Evolutionary conservation across 208 protist genomes (phyloP).

Genomic region (Leishmania arabica): DNA sequence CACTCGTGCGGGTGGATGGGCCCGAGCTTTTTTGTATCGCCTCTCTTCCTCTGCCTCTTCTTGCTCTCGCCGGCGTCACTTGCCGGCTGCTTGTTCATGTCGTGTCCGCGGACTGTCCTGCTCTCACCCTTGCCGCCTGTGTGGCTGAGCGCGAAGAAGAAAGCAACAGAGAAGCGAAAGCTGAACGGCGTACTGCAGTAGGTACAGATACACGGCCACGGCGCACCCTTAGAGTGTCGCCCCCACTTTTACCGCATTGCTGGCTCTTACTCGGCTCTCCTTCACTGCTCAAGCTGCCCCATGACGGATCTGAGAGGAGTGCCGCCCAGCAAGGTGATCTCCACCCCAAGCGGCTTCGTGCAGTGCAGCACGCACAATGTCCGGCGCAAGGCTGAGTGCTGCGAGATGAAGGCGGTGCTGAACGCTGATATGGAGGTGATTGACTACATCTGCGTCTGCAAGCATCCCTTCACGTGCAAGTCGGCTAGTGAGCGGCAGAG

Average conservation of each 20-base stretch:
- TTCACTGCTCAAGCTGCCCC: not conserved
- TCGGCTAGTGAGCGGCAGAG: conserved; percentile 9
- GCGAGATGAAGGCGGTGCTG: conserved; percentile 46
- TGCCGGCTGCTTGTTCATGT: not conserved
- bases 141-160: not conserved
- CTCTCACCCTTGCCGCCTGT: not conserved
- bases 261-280: not conserved
- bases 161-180: not conserved
- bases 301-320: conserved; percentile 7
- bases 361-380: conserved; percentile 53
- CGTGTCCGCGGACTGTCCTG: not conserved
- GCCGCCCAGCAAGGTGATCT: not conserved
- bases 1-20: not conserved
- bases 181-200: not conserved
- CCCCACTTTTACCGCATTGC: not conserved
- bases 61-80: not conserved
- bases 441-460: conserved; percentile 62
- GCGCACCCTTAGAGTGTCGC: not conserved
- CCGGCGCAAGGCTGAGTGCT: conserved; percentile 55
- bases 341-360: conserved; percentile 41
- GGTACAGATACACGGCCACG: not conserved
- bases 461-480: conserved; percentile 37
- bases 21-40: not conserved
- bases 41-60: not conserved
- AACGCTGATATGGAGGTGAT: conserved; percentile 74